A percentile compares a stretch with the other conserved stretches of the same genome.
phyloP scores from a whole-genome alignment of 768 basidiomycete genomes.

The Gloeopeniophorella convolvens region DNA sequence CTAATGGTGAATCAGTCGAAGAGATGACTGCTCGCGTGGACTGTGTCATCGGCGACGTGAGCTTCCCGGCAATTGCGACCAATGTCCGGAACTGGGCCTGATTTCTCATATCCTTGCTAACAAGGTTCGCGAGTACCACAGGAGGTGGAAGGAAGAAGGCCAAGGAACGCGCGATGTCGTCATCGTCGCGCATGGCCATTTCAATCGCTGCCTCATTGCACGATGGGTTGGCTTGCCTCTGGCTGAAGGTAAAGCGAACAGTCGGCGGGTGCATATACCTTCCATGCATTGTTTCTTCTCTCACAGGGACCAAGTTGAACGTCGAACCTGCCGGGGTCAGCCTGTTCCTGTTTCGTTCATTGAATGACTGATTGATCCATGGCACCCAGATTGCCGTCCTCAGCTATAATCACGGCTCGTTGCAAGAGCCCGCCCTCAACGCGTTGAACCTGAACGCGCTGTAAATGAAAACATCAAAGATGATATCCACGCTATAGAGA shows the following conservation, averaged over 20 bases:
- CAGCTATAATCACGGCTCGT: slow-evolving; percentile 75
- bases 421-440: slow-evolving; percentile 72
- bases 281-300: slow-evolving; percentile 16
- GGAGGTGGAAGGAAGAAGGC: slow-evolving; percentile 60
- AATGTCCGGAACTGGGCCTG: background rate
- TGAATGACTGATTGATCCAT: background rate
- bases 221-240: slow-evolving; percentile 77
- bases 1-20: slow-evolving; percentile 77
- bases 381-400: slow-evolving; percentile 62
- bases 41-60: slow-evolving; percentile 60
- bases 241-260: slow-evolving; percentile 48
- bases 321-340: slow-evolving; percentile 20
- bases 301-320: slow-evolving; percentile 13
- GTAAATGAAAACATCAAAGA: background rate
- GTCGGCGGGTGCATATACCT: no score
- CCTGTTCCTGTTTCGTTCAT: background rate
- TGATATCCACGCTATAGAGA: no score
- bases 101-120: background rate
- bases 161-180: slow-evolving; percentile 69
- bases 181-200: slow-evolving; percentile 87
- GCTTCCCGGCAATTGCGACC: slow-evolving; percentile 7
- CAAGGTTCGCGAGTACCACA: slow-evolving; percentile 70
- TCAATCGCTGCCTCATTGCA: slow-evolving; percentile 68
- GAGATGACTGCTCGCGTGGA: slow-evolving; percentile 82
- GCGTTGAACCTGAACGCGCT: slow-evolving; percentile 52